Evolutionary conservation across 2,329 filamentous ascomycete species (phyloP), one percentile per base, ranked within the genome.

Genomic region (Berkeleyomyces basicola): DNA sequence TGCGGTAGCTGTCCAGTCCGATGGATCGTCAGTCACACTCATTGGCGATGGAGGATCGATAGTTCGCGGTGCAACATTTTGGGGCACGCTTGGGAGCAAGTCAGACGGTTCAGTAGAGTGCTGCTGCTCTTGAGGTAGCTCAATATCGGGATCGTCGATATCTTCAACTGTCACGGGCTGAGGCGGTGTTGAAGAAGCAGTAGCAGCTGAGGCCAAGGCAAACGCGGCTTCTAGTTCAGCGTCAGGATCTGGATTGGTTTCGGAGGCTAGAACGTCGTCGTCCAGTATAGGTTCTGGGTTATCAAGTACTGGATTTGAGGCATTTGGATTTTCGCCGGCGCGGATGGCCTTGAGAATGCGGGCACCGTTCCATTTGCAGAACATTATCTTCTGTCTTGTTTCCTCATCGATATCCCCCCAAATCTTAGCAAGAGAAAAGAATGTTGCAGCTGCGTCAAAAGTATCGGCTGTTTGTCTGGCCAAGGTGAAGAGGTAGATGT

Each of bases 301-400:
- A 58, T 84, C 81, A 11, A 66, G 33, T 10, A 39, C 37, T 1
- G 92, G 92, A 70, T 97, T 97, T 6, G 88, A 87, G 62, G 86
- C 83, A 73, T 99, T 99, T 2, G 93, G 93, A 70, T 99, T 91
- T 67, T 88, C 86, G 61, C 90, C 90, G 47, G 91, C 88, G 70
- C 91, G 93, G 69, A 96, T 81, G 9, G 93, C 93, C 74, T 89
- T 96, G 14, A 88, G 79, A 70, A 99, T 99, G 64, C 93, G 83
- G 43, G 92, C 77, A 1, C 92, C 91, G 72, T 97, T 95, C 80
- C 89, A 99, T 73, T 97, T 99, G 49, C 92, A 90, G 71, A 89
- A 99, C 72, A 95, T 96, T 74, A 92, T 90, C 77, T 96, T 97
- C 62, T 90, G 82, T 46, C 84, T 79, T 23, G 85, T 83, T 70